Evolutionary conservation across 441 rosid genomes (phyloP).

Genomic region (Gossypium davidsonii): DNA sequence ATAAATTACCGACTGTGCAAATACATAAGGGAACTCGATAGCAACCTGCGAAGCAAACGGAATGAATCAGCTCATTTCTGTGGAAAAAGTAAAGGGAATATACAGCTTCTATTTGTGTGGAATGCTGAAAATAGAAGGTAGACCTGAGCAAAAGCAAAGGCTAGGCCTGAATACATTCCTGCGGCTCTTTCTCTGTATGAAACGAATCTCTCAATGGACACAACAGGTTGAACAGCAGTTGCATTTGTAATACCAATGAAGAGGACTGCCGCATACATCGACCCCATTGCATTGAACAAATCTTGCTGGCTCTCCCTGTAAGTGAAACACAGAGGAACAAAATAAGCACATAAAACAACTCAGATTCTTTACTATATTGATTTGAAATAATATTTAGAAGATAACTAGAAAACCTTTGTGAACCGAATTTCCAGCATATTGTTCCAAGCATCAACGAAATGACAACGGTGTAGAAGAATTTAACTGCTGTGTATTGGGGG

Average conservation of each 20-base stretch:
- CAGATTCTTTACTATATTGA: background rate
- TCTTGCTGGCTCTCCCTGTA: constrained; percentile 77
- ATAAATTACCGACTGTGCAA: constrained; percentile 69
- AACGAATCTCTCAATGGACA: constrained; percentile 87
- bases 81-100: background rate
- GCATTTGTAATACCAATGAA: constrained; percentile 90
- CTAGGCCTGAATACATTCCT: constrained; percentile 88
- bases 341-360: background rate
- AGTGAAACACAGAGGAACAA: constrained; percentile 9
- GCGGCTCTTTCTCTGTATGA: constrained; percentile 95
- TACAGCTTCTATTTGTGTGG: background rate
- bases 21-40: constrained; percentile 91
- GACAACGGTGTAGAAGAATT: constrained; percentile 83
- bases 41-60: constrained; percentile 47
- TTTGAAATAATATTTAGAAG: background rate
- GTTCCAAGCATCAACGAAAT: constrained; percentile 94
- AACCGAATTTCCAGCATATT: constrained; percentile 90
- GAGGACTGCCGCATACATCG: constrained; percentile 80
- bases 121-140: constrained; percentile 12
- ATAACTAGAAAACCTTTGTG: constrained; percentile 46
- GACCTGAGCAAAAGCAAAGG: constrained; percentile 97
- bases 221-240: constrained; percentile 86
- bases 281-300: constrained; percentile 85
- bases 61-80: constrained; percentile 9
- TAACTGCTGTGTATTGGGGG: constrained; percentile 95